Evolutionary conservation across 495 filamentous ascomycete species (phyloP), one percentile per base, ranked within the genome.

Genomic region (Chaetomium tenue): DNA sequence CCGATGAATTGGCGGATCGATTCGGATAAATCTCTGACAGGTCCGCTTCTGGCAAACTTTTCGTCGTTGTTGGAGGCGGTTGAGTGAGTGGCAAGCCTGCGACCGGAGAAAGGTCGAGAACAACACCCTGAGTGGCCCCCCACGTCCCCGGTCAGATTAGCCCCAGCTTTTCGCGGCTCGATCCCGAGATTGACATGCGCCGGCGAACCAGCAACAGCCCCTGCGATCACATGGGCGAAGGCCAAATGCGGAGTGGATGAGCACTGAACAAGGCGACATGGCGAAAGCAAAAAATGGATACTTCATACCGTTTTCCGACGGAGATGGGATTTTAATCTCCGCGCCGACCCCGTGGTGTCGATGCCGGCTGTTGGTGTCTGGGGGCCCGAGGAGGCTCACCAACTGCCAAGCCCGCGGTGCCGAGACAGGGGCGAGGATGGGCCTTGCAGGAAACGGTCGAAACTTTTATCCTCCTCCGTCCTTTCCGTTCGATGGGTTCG

Each of bases 191-290:
- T 54, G 59, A 30, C 58, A 47, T 48, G 58, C 47, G 48, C 47
- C 16, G 25, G 20, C 48, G 59, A 61, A 53, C 59, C 59, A 53
- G 46, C 44, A 25, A 22, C 48, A 30, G 46, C 63, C 57, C 61
- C 50, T 65, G 55, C 33, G 48, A 55, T 65, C 63, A 65, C 63
- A 65, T 65, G 63, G 63, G 30, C 3, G 18, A 5, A 25, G 3
- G 16, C 48, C 47, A n/a, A 53, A 44, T 53, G 22, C 33, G 22
- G 47, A 61, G 48, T 61, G 59, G 59, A 53, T 28, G 37, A 53
- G n/a, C 33, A 53, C 33, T 20, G 1, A 44, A 18, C 13, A 26
- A 23, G 20, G 20, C 8, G 8, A 48, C 12, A 50, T 40, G 37
- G 40, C 22, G 56, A 33, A 33, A 60, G 3, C 9, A 28, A 20